These are phyloP conservation scores for Saccharomycopsis babjevae DNA, from an alignment of 805 yeast genomes.

Conservation along the genomic window DNA sequence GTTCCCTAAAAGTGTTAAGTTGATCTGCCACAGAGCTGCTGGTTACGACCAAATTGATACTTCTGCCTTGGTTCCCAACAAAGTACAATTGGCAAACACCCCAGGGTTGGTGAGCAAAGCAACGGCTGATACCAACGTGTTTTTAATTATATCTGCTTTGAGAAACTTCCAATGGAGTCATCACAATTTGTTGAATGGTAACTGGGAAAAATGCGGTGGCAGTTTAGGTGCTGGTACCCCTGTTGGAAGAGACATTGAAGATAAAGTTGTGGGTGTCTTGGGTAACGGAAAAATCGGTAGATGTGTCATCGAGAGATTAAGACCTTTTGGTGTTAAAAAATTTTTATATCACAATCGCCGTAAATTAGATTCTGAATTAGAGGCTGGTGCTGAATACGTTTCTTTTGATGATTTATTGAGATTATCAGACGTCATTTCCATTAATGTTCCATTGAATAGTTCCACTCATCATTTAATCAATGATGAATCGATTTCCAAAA, in stretches of 20 bases:
- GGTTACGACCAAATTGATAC: constrained; percentile 69
- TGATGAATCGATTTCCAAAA: constrained; percentile 46
- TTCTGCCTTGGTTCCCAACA: constrained; percentile 37
- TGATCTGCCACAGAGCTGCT: constrained; percentile 59
- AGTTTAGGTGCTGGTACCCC: constrained; percentile 49
- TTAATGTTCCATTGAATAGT: constrained; percentile 69
- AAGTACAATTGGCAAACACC: constrained; percentile 57
- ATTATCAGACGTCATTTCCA: constrained; percentile 57
- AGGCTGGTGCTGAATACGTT: constrained; percentile 61
- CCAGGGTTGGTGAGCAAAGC: constrained; percentile 60
- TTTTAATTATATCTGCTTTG: constrained; percentile 48
- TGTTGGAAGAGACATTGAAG: constrained; percentile 66
- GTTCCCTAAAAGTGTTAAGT: constrained; percentile 44
- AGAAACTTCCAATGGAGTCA: constrained; percentile 60
- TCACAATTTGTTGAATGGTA: constrained; percentile 41
- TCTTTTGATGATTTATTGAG: constrained; percentile 56
- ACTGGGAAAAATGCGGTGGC: constrained; percentile 49
- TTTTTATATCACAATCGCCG: constrained; percentile 66
- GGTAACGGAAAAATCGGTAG: constrained; percentile 92
- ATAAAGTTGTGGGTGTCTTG: constrained; percentile 65
- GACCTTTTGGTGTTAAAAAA: constrained; percentile 67
- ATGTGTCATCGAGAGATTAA: constrained; percentile 58
- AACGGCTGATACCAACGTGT: constrained; percentile 65
- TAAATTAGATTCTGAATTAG: constrained; percentile 49
- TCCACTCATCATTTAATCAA: constrained; percentile 63